Evolutionary conservation across 768 basidiomycete genomes (phyloP), one percentile per base, ranked within the genome.

Genomic region (Calocybe indica): DNA sequence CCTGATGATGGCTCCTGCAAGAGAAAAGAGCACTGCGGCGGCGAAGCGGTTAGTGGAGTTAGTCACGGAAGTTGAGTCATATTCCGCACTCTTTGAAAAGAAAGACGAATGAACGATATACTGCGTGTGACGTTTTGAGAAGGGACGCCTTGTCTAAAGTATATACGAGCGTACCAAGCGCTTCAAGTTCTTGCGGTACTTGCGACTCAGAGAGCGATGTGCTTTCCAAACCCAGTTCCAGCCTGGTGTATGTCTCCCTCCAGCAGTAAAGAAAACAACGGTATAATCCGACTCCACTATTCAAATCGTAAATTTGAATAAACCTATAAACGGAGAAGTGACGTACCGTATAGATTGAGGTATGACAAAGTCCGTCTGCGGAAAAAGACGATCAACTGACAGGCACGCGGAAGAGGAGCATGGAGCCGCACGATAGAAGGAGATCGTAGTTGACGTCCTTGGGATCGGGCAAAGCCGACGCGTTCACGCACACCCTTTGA

Each of bases 221-320:
- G 88, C 87, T 58, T 88, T 91, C 90, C 90, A 92, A 7, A 93
- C 77, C 91, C 91, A 93, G 54, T 83, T 88, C 88, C 88, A 92
- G 22, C 78, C 76, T 5, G 91, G 91, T 2, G 80, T 76, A 65
- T 91, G 72, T 51, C 70, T 72, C 6, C 79, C 79, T 22, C 88
- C 91, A 1, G 90, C 85, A 28, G 90, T 88, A 53, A 93, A 87
- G 65, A 92, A 91, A 4, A 92, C 79, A 14, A 92, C 82, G 2
- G 87, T 85, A 56, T 93, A 93, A 66, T 93, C 91, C 29, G 87
- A 83, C 61, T 92, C 89, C 51, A 92, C 91, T 92, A 13, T 13
- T n/a, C 9, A 12, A 37, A 22, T 37, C 38, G 8, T 47, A 33
- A 45, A 43, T 22, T 46, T 22, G 31, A 43, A 31, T 15, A 22